Evolutionary conservation across 2,329 filamentous ascomycete species (phyloP), one percentile per base, ranked within the genome.

Genomic region (Stagonosporopsis vannaccii): DNA sequence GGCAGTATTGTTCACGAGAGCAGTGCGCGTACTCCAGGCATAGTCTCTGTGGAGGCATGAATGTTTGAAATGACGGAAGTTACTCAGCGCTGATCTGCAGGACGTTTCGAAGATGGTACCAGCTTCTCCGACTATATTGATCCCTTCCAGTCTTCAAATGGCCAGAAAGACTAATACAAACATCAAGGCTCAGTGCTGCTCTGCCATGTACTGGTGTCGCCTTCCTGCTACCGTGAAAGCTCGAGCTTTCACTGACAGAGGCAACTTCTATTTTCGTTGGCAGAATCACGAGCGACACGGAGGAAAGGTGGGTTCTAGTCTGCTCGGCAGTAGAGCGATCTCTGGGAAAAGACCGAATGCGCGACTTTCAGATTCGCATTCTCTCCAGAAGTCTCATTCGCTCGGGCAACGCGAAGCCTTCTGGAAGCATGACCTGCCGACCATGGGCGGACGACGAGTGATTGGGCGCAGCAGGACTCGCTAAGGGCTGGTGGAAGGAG

Each of bases 371-470:
- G 32, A 23, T 20, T 33, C 37, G 22, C 40, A 51, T 19, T 19
- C 23, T 33, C 1, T 20, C 3, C 23, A 22, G 36, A 9, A 28
- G 17, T 8, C 28, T 43, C 25, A 60, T 62, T 63, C 41, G 61
- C 37, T 54, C 66, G 64, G 64, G 55, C 48, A 43, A 53, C 40
- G 63, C 66, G 63, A 65, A 40, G 56, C 33, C 28, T 52, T 43
- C 51, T 62, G 56, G 58, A 43, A 60, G 58, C 57, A 44, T 62
- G 54, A 58, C 58, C 36, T 52, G 62, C 55, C 56, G 56, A 64
- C 51, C 44, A 56, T 19, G n/a, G 30, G 46, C 22, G 19, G 30
- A 32, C 20, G 22, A 32, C 11, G 19, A 48, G 26, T 57, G 59
- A 70, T 68, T 70, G 67, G 67, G 22, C 1, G 26, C 23, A 35